Evolutionary conservation across 179 eudicot species (phyloP), one percentile per base, ranked within the genome.

Genomic region (Silene vulgaris): DNA sequence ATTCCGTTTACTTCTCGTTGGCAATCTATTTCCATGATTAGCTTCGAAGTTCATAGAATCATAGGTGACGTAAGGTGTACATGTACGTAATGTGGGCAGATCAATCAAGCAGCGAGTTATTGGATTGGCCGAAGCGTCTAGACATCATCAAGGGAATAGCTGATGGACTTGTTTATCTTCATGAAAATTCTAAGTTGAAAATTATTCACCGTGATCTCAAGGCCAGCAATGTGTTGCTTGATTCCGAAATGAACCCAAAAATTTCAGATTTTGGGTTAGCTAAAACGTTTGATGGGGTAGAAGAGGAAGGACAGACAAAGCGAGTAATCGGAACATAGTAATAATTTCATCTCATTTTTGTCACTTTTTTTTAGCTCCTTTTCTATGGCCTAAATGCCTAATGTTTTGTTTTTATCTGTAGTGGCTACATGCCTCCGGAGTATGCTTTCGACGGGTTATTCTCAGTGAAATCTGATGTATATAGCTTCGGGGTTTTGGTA

Each of bases 401-500:
- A 67, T 67, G 52, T 35, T 37, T 17, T 17, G 8, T 13, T 56
- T 6, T 1, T 23, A 12, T 30, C 45, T 63, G 21, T 63, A 77
- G 77, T 37, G 80, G 80, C 17, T 76, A 74, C 35, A 71, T 73
- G 73, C 66, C 82, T 64, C 80, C 69, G 4, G 81, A 79, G 73
- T 78, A 75, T 61, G 62, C 72, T 7, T 56, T 71, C 50, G 85
- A 82, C 26, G 80, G 76, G 45, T 50, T 82, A 8, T 80, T 78
- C 70, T 74, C 81, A 29, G 71, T 80, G 3, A 78, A 75, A 52
- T 82, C 79, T 30, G 77, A 79, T 54, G 81, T 69, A 64, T 81
- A 77, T 62, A 65, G 59, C 76, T 69, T 74, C 2, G 83, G 84
- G 61, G 85, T 73, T 21, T 59, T 65, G 43, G 48, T 78, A 32